phyloP scores from a whole-genome alignment of 148 eudicot species.

The Polygonum aviculare region DNA sequence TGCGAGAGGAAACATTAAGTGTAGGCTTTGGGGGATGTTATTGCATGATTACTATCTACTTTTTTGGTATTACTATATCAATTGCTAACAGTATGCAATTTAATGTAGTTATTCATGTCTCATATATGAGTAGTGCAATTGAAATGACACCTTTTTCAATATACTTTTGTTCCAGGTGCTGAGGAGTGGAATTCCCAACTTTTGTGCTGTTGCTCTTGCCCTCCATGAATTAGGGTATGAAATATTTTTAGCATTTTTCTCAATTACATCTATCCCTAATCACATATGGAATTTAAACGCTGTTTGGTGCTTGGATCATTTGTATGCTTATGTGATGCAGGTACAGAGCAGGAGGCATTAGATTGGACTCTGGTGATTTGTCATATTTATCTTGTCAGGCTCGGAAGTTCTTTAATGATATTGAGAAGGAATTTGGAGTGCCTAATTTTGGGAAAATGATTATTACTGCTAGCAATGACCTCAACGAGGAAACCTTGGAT shows the following conservation, averaged over 20 bases:
- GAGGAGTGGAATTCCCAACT: slow-evolving; percentile 91
- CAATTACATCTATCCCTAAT: not conserved
- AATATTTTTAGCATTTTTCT: not conserved
- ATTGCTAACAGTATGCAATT: not conserved
- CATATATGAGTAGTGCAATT: not conserved
- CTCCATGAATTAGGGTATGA: slow-evolving; percentile 88
- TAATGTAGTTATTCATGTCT: not conserved
- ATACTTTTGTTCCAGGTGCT: slow-evolving; percentile 47
- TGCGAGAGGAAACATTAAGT: not conserved
- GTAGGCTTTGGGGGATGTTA: not conserved
- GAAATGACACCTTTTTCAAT: slow-evolving; percentile 4
- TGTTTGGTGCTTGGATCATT: not conserved
- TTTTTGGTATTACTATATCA: not conserved
- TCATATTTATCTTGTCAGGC: slow-evolving; percentile 87
- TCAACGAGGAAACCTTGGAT: slow-evolving; percentile 93
- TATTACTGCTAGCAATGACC: slow-evolving; percentile 95
- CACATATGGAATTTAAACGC: not conserved
- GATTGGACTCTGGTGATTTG: slow-evolving; percentile 96
- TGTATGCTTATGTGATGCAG: slow-evolving; percentile 28
- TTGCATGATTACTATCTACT: not conserved
- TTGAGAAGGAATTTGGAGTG: slow-evolving; percentile 76
- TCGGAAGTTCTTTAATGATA: slow-evolving; percentile 61
- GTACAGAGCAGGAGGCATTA: slow-evolving; percentile 82
- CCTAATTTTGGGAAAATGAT: slow-evolving; percentile 65
- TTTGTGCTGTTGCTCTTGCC: slow-evolving; percentile 97